A percentile compares a stretch with the other conserved stretches of the same genome.
These are phyloP conservation scores for Alternaria sp. DNA, from an alignment of 2,329 filamentous ascomycete genomes.

Conservation along the genomic window DNA sequence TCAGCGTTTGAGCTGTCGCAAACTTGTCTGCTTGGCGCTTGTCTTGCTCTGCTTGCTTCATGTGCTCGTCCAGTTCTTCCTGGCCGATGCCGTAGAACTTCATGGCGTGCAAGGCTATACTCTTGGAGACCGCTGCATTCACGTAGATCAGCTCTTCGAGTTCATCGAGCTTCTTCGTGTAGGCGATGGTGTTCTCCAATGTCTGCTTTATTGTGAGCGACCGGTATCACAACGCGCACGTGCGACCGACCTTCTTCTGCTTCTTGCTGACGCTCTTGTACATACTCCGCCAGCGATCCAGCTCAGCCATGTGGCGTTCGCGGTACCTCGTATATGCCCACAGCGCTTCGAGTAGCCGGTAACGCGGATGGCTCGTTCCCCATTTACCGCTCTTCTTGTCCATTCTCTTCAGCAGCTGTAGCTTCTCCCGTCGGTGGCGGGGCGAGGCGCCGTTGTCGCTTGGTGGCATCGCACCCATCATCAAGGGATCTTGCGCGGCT, in stretches of 20 bases:
- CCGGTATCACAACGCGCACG: too few species aligned
- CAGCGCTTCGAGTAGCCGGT: conserved; percentile 29
- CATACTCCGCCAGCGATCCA: conserved; percentile 29
- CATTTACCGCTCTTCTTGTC: conserved; percentile 25
- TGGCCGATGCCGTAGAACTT: conserved; percentile 55
- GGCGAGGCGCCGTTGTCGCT: conserved; percentile 1
- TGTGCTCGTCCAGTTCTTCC: conserved; percentile 55
- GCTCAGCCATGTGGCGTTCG: conserved; percentile 26
- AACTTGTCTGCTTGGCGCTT: conserved; percentile 51
- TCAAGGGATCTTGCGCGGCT: conserved; percentile 10
- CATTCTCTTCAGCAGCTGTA: conserved; percentile 27
- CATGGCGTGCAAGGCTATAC: conserved; percentile 55
- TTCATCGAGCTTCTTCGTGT: conserved; percentile 52
- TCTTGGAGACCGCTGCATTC: conserved; percentile 57
- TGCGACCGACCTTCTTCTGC: conserved; percentile 26
- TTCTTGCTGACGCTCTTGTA: conserved; percentile 31
- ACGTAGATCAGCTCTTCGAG: conserved; percentile 52
- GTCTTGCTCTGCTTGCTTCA: conserved; percentile 48
- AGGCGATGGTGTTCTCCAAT: conserved; percentile 25
- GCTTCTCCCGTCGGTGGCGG: conserved; percentile 27
- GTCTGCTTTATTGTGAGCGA: conserved; percentile 7
- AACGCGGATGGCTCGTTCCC: conserved; percentile 22
- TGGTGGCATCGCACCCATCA: conserved; percentile 16
- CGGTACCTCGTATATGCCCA: conserved; percentile 25
- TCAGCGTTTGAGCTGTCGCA: conserved; percentile 60